Evolutionary conservation across 2,329 filamentous ascomycete species (phyloP).

Genomic region (Pyricularia grisea): DNA sequence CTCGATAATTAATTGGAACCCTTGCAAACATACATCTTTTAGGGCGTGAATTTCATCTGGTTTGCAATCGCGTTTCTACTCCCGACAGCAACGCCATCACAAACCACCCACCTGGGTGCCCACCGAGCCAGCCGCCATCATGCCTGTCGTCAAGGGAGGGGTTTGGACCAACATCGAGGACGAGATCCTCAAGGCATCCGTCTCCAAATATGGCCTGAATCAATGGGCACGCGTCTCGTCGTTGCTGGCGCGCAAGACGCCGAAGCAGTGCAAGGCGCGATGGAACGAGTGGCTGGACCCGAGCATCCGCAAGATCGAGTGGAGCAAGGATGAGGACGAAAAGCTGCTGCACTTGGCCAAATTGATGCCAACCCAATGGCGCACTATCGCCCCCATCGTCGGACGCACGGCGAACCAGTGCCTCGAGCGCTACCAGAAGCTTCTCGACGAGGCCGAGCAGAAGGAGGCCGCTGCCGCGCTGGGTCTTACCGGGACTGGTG

Average conservation of each 20-base stretch:
- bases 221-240: slow-evolving; percentile 99
- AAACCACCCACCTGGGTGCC: background rate
- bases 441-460: slow-evolving; percentile 91
- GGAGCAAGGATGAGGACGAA: slow-evolving; percentile 98
- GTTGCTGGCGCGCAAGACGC: slow-evolving; percentile 89
- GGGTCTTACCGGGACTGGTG: slow-evolving; percentile 76
- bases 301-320: slow-evolving; percentile 96
- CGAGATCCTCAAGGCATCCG: slow-evolving; percentile 92
- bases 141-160: slow-evolving; percentile 67
- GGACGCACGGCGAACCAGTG: slow-evolving; percentile 95
- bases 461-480: slow-evolving; percentile 71
- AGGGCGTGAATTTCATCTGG: background rate
- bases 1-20: background rate
- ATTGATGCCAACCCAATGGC: slow-evolving; percentile 98
- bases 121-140: slow-evolving; percentile 21
- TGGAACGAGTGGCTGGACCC: slow-evolving; percentile 99
- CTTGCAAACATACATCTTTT: background rate
- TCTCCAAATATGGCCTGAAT: slow-evolving; percentile 90
- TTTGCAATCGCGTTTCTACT: background rate
- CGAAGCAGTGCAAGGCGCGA: slow-evolving; percentile 97
- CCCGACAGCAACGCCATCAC: slow-evolving; percentile 3
- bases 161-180: slow-evolving; percentile 77
- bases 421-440: slow-evolving; percentile 90
- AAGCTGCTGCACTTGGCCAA: slow-evolving; percentile 94
- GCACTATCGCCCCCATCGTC: slow-evolving; percentile 94